Evolutionary conservation across 495 filamentous ascomycete species (phyloP), one percentile per base, ranked within the genome.

Genomic region (Lophium mytilinum): DNA sequence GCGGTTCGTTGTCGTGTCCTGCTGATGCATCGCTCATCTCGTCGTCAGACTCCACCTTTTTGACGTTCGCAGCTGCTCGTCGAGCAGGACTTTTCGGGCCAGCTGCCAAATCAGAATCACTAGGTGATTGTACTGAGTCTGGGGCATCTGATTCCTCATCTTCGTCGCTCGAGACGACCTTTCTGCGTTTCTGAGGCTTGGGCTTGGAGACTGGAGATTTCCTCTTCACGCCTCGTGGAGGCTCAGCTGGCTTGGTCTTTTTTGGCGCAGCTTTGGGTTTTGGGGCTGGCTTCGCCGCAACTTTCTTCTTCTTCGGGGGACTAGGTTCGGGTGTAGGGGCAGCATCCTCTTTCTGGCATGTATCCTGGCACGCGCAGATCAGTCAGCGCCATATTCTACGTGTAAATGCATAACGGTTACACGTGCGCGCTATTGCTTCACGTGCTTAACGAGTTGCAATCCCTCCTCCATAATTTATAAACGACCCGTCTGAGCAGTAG

Each of bases 241-340:
- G 37, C 1, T 57, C 53, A 6, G 7, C 21, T 0, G 48, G 19
- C n/a, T 58, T 61, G 4, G 55, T 24, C 49, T 62, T 59, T 49
- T 66, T 66, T n/a, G 56, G 57, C 9, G 53, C 47, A 5, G 54
- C 63, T 56, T 67, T 66, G 15, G 66, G 49, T 55, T 64, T 66
- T 43, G 57, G 41, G 19, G 33, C 30, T 17, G 56, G 35, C 40
- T 53, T 58, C 36, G 51, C n/a, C 3, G 10, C 2, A 10, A 5
- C 12, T 37, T 50, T 51, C 3, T 37, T 48, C 54, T 60, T 45
- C 18, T 37, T 19, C 17, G 37, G 52, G 34, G 53, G 40, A 34
- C 24, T 48, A 43, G 48, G 47, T 58, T 60, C 52, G 55, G 56
- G 21, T 18, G 21, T 48, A 24, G 64, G 53, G 12, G 43, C 21